Evolutionary conservation across 257 asterid species (phyloP).

Genomic region (Paraleonurus japonicus): DNA sequence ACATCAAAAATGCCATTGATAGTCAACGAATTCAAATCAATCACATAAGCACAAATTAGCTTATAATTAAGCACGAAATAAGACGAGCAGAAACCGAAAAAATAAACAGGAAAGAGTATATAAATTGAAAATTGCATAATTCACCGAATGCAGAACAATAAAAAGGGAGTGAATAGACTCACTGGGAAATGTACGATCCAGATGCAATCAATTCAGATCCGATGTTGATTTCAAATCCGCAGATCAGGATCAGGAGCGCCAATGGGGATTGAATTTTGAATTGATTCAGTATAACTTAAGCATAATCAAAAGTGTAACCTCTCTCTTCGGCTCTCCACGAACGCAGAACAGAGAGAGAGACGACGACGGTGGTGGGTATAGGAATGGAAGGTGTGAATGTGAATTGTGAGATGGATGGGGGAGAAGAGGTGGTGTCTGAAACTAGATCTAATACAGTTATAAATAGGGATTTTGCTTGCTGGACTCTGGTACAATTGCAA

Average conservation of each 20-base stretch:
- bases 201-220: conserved; percentile 39
- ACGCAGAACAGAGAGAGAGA: conserved; percentile 2
- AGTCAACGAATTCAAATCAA: conserved; percentile 14
- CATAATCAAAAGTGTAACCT: neutral
- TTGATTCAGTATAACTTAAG: neutral
- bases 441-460: conserved; percentile 30
- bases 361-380: neutral
- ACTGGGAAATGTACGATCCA: conserved; percentile 36
- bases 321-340: conserved; percentile 14
- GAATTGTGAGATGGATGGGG: conserved; percentile 13
- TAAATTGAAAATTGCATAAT: conserved; percentile 4
- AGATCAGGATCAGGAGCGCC: conserved; percentile 41
- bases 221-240: conserved; percentile 38
- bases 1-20: conserved; percentile 12
- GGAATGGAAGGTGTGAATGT: conserved; percentile 14
- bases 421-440: conserved; percentile 21
- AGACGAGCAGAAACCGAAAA: neutral
- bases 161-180: conserved; percentile 21
- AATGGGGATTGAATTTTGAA: conserved; percentile 26
- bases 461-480: conserved; percentile 28
- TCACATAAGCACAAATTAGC: conserved; percentile 12
- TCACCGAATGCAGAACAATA: neutral
- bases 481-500: neutral
- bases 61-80: conserved; percentile 17
- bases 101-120: neutral